A percentile compares a stretch with the other conserved stretches of the same genome.
These are phyloP conservation scores for Cryptococcus maquisensis DNA, from an alignment of 1,284 basidiomycete species.

Conservation along the genomic window DNA sequence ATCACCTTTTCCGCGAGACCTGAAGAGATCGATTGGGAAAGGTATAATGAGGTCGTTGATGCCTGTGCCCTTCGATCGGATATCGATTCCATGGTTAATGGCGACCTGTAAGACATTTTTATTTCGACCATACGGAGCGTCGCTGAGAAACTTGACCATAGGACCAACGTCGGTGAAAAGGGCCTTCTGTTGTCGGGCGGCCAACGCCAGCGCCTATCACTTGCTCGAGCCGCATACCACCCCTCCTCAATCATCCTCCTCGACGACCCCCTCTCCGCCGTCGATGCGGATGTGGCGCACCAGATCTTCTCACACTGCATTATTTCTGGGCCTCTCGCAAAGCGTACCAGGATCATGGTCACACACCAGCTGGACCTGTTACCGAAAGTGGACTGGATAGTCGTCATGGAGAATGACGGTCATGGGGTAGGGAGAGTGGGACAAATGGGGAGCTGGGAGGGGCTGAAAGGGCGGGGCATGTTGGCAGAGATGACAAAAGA, in stretches of 20 bases:
- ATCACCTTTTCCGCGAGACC: slow-evolving; percentile 31
- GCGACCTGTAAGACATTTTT: slow-evolving; percentile 35
- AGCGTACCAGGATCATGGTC: slow-evolving; percentile 64
- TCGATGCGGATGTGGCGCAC: slow-evolving; percentile 55
- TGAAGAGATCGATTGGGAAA: slow-evolving; percentile 18
- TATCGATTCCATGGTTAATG: slow-evolving; percentile 21
- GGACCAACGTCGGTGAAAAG: slow-evolving; percentile 21
- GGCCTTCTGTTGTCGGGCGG: slow-evolving; percentile 23
- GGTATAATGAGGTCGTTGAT: slow-evolving; percentile 20
- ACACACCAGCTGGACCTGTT: slow-evolving; percentile 66
- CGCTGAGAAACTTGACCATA: not conserved
- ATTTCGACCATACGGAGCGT: not conserved
- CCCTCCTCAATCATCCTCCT: slow-evolving; percentile 20
- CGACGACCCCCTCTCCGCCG: slow-evolving; percentile 56
- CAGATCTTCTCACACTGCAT: slow-evolving; percentile 56
- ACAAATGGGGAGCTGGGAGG: slow-evolving; percentile 36
- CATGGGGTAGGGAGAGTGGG: slow-evolving; percentile 21
- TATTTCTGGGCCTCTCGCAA: slow-evolving; percentile 57
- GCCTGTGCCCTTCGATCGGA: slow-evolving; percentile 31
- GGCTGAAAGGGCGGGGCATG: not conserved
- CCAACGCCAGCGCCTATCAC: slow-evolving; percentile 19
- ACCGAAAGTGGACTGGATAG: slow-evolving; percentile 18
- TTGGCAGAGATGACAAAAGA: not conserved
- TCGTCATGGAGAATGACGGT: slow-evolving; percentile 25
- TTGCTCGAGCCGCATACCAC: slow-evolving; percentile 20